Percentiles rank a stretch among this genome's conserved stretches.
phyloP scores from a whole-genome alignment of 768 basidiomycete genomes.

The Calocera viscosa region DNA sequence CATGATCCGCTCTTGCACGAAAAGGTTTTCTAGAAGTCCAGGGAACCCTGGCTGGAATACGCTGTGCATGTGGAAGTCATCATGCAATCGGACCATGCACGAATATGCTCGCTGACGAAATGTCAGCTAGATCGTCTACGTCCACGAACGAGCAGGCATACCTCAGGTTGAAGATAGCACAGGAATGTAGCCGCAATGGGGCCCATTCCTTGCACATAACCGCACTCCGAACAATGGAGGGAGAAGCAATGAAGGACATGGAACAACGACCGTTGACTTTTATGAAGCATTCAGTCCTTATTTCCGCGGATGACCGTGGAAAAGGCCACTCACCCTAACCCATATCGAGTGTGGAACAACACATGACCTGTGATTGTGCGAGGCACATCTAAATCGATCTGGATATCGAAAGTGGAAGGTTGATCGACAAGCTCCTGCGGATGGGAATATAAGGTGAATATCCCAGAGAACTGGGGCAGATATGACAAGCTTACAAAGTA shows the following conservation, averaged over 20 bases:
- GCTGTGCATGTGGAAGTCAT: constrained; percentile 71
- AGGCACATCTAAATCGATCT: constrained; percentile 96
- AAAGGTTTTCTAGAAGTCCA: constrained; percentile 89
- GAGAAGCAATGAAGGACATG: constrained; percentile 90
- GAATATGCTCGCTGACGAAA: constrained; percentile 52
- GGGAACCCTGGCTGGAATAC: constrained; percentile 93
- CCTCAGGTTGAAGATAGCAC: constrained; percentile 83
- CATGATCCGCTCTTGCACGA: constrained; percentile 83
- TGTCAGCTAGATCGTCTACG: background rate
- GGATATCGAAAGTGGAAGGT: constrained; percentile 82
- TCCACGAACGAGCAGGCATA: constrained; percentile 16
- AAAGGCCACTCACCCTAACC: constrained; percentile 58
- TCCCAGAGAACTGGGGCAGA: background rate
- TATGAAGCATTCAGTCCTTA: background rate
- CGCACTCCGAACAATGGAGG: constrained; percentile 68
- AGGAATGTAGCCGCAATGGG: constrained; percentile 89
- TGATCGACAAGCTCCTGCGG: constrained; percentile 49
- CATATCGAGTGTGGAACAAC: constrained; percentile 90
- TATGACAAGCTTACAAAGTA: constrained; percentile 21
- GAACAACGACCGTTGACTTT: constrained; percentile 85
- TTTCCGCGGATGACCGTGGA: background rate
- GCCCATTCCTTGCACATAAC: constrained; percentile 99
- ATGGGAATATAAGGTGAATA: background rate
- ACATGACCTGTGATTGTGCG: constrained; percentile 91
- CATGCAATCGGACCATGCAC: constrained; percentile 75